Conservation (phyloP, 78 protist species). For the Dictyostelium capitatum region DNA sequence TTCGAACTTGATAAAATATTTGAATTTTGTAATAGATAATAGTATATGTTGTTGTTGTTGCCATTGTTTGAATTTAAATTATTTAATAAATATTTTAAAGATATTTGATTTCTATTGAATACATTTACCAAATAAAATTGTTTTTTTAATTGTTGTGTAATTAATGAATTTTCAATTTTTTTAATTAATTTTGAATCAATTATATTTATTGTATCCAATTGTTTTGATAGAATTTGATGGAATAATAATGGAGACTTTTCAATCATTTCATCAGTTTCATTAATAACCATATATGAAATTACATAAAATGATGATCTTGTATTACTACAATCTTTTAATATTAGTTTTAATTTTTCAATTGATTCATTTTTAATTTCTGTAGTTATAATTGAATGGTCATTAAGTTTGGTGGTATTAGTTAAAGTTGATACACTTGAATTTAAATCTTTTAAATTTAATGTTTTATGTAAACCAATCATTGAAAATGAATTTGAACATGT, state of each 20-base stretch:
- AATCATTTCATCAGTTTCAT: slow-evolving; percentile 4
- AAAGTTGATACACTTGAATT: not conserved
- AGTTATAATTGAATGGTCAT: not conserved
- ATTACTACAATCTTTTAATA: not conserved
- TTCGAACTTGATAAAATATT: not conserved
- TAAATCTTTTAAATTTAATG: not conserved
- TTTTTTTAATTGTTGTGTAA: not conserved
- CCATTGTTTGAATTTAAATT: not conserved
- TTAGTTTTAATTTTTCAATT: not conserved
- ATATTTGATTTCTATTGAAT: not conserved
- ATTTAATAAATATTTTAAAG: not conserved
- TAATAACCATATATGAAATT: not conserved
- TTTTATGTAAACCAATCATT: slow-evolving; percentile 3
- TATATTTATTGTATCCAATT: not conserved
- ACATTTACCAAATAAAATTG: not conserved
- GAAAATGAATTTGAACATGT: not conserved
- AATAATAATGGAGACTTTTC: slow-evolving; percentile 7
- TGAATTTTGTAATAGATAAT: not conserved
- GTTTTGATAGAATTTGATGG: not conserved
- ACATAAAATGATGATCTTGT: not conserved
- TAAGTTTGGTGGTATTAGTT: not conserved
- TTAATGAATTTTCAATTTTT: not conserved
- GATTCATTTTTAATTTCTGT: not conserved
- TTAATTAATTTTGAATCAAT: not conserved
- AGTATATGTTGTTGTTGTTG: not conserved